Conservation (phyloP, 2,329 filamentous ascomycete species). For the Ceratocystis cacaofunesta region DNA sequence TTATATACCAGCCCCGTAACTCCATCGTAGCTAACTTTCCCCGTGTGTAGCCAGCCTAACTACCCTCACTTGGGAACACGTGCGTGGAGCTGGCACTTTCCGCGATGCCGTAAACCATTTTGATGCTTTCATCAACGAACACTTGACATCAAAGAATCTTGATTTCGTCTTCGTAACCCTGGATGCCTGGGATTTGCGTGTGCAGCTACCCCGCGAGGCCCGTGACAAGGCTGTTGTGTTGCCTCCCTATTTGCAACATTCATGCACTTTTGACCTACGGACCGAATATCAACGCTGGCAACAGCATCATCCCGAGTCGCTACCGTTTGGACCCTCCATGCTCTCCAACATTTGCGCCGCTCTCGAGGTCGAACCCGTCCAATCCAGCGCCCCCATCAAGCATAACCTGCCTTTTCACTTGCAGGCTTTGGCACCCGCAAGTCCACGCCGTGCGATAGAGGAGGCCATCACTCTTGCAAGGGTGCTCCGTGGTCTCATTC, state of each 20-base stretch:
- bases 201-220: constrained; percentile 92
- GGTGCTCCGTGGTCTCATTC: constrained; percentile 80
- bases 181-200: constrained; percentile 94
- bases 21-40: not conserved
- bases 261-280: constrained; percentile 87
- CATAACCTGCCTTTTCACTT: constrained; percentile 97
- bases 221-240: constrained; percentile 96
- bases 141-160: constrained; percentile 76
- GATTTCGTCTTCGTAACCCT: constrained; percentile 98
- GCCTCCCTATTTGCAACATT: constrained; percentile 93
- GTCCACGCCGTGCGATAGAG: constrained; percentile 90
- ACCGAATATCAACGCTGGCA: constrained; percentile 99
- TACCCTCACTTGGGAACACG: constrained; percentile 97
- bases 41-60: constrained; percentile 65
- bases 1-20: constrained; percentile 3
- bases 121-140: constrained; percentile 83
- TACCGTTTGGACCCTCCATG: constrained; percentile 90
- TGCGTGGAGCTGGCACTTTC: constrained; percentile 93
- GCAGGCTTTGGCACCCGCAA: constrained; percentile 87
- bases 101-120: constrained; percentile 92
- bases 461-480: constrained; percentile 88
- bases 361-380: constrained; percentile 92
- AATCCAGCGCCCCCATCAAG: constrained; percentile 95
- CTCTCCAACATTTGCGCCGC: constrained; percentile 96
- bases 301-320: constrained; percentile 91